Evolutionary conservation across 2,329 filamentous ascomycete genomes (phyloP).

Genomic region (Penicillium concentricum): DNA sequence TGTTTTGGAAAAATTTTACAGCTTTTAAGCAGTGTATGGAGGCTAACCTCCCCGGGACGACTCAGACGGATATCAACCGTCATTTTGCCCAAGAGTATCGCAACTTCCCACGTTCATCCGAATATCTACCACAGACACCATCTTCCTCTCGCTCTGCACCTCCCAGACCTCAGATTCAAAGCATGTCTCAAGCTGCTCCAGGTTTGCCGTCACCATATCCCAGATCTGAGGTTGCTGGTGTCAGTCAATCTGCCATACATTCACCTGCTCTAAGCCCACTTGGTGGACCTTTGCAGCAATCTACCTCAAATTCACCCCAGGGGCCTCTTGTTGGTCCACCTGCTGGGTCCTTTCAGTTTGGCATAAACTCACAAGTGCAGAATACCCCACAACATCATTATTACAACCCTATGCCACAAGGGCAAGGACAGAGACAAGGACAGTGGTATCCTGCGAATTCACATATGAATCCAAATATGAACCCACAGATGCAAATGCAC

Average conservation of each 20-base stretch:
- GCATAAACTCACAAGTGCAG: background rate
- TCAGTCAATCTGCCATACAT: background rate
- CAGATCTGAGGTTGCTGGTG: background rate
- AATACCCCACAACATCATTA: background rate
- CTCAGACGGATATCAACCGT: background rate
- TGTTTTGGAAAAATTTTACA: conserved; percentile 1
- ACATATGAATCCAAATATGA: background rate
- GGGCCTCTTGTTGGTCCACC: background rate
- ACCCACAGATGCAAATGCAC: background rate
- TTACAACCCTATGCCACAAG: background rate
- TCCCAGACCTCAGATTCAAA: background rate
- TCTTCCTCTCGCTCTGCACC: background rate
- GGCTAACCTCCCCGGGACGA: background rate
- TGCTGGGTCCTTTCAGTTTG: background rate
- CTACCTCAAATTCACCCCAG: background rate
- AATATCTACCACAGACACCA: background rate
- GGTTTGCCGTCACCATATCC: background rate
- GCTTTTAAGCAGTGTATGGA: background rate
- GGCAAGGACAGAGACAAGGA: background rate
- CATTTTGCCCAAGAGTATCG: background rate
- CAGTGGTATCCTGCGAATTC: background rate
- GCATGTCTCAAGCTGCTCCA: background rate
- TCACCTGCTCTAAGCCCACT: background rate
- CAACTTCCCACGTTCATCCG: background rate
- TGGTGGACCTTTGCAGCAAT: background rate